Conservation (phyloP, 139 green algal species). For the Chlorokybus atmophyticus region DNA sequence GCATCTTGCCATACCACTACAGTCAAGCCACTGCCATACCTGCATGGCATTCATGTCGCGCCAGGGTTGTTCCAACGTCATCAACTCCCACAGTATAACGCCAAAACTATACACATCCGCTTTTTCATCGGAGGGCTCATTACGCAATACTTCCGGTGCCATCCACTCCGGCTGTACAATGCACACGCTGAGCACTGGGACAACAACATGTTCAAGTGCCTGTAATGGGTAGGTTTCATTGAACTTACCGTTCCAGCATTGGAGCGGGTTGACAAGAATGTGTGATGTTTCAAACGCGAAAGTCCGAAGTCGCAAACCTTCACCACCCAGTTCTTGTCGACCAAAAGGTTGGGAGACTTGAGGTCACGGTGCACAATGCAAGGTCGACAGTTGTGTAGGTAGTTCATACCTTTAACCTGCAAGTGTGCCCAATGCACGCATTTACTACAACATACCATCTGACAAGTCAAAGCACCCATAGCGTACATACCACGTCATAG, state of each 20-base stretch:
- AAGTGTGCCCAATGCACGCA: conserved; percentile 1
- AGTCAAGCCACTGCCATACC: not conserved
- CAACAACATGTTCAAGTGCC: not conserved
- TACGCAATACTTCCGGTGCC: conserved; percentile 41
- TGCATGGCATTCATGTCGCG: conserved; percentile 54
- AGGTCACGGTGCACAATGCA: conserved; percentile 77
- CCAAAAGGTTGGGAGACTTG: conserved; percentile 50
- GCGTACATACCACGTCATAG: conserved; percentile 16
- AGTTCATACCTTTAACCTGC: conserved; percentile 36
- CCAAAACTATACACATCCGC: conserved; percentile 69
- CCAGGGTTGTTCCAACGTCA: conserved; percentile 73
- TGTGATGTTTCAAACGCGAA: conserved; percentile 13
- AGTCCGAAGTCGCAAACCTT: conserved; percentile 53
- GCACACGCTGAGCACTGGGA: not conserved
- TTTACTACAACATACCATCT: not conserved
- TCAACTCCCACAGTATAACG: conserved; percentile 85
- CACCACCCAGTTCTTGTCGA: conserved; percentile 74
- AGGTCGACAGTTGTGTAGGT: conserved; percentile 65
- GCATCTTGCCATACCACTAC: no score
- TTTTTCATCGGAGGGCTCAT: conserved; percentile 64
- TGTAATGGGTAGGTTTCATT: not conserved
- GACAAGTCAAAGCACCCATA: not conserved
- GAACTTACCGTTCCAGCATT: conserved; percentile 47
- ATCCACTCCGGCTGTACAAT: conserved; percentile 88
- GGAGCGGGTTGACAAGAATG: conserved; percentile 31